phyloP scores from a whole-genome alignment of 208 protist genomes.

The Balamuthia mandrillaris region DNA sequence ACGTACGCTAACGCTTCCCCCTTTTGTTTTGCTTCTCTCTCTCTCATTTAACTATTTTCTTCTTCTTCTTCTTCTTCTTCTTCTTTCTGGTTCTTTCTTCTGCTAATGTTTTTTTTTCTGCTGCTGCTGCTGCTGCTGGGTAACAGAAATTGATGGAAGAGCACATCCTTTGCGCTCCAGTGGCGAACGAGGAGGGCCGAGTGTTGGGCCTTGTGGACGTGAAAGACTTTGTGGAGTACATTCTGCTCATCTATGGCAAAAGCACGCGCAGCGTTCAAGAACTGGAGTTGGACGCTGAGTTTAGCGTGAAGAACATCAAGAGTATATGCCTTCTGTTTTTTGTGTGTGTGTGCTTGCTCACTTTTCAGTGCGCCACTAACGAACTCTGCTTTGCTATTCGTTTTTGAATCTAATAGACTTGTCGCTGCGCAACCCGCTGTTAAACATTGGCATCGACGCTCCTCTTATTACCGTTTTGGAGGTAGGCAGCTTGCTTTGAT shows the following conservation, averaged over 20 bases:
- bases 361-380: not conserved
- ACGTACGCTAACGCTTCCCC: not conserved
- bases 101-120: not conserved
- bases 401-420: not conserved
- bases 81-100: not conserved
- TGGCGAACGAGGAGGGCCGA: not conserved
- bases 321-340: not conserved
- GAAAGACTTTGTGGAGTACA: constrained; percentile 16
- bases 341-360: too few relatives aligned
- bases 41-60: not conserved
- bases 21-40: not conserved
- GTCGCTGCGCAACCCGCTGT: not conserved
- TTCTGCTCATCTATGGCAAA: constrained; percentile 7
- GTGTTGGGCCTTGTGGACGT: not conserved
- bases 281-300: not conserved
- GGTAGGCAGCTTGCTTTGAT: too few relatives aligned
- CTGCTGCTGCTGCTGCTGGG: not conserved
- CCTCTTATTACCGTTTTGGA: not conserved
- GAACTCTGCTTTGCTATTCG: too few relatives aligned
- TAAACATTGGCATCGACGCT: not conserved
- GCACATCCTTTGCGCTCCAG: not conserved
- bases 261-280: not conserved
- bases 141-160: not conserved
- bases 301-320: not conserved
- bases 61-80: not conserved